phyloP scores from a whole-genome alignment of 345 rosid genomes.

The Hypericum androsaemum region DNA sequence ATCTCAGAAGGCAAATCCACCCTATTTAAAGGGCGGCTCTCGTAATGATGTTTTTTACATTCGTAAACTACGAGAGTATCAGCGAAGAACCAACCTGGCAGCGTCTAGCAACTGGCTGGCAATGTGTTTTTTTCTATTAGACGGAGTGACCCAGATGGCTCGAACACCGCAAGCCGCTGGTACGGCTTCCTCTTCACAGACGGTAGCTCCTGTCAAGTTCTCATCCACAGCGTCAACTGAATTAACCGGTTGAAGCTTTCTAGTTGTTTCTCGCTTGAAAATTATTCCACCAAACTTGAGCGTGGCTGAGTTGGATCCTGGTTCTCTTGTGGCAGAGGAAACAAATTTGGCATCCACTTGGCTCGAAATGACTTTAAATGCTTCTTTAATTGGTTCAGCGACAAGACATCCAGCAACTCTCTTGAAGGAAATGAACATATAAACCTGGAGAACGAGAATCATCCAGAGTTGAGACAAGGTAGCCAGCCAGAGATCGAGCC shows the following conservation, averaged over 20 bases:
- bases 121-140: slow-evolving; percentile 63
- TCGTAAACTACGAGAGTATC: no score
- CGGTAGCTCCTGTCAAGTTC: slow-evolving; percentile 32
- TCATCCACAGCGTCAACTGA: slow-evolving; percentile 16
- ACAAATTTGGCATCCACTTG: slow-evolving; percentile 15
- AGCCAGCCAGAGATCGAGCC: no score
- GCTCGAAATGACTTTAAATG: slow-evolving; percentile 44
- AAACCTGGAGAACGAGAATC: slow-evolving; percentile 39
- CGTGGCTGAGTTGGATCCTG: slow-evolving; percentile 26
- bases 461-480: background rate
- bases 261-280: slow-evolving; percentile 46
- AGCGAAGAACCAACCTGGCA: slow-evolving; percentile 31
- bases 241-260: slow-evolving; percentile 18
- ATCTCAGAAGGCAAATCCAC: no score
- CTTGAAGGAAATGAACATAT: slow-evolving; percentile 46
- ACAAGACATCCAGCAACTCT: slow-evolving; percentile 66
- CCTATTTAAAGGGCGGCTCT: no score
- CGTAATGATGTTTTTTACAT: no score
- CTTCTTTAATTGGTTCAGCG: slow-evolving; percentile 74
- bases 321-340: slow-evolving; percentile 15
- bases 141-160: slow-evolving; percentile 85
- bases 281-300: slow-evolving; percentile 57
- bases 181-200: slow-evolving; percentile 47
- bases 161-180: slow-evolving; percentile 65
- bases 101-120: slow-evolving; percentile 68